phyloP scores from a whole-genome alignment of 352 stramenopile genomes.

The Pythium chondricola region DNA sequence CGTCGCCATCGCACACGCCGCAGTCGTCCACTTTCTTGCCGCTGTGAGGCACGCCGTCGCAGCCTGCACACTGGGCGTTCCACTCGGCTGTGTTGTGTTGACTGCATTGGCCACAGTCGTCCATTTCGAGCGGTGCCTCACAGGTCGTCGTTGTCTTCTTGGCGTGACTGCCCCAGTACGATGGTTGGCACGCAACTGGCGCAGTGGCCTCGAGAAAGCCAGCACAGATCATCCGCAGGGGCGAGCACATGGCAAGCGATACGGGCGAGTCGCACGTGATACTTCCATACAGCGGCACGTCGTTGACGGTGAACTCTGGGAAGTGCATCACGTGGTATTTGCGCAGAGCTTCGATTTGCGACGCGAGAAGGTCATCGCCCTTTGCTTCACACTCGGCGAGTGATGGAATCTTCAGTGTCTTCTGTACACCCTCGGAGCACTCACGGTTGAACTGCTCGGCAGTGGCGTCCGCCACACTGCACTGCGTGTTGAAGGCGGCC shows the following conservation, averaged over 20 bases:
- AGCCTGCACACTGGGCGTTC: conserved; percentile 24
- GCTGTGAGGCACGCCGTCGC: conserved; percentile 23
- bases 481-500: conserved; percentile 14
- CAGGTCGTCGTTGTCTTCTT: background rate
- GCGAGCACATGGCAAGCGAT: conserved; percentile 16
- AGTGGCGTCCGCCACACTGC: conserved; percentile 12
- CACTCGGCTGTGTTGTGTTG: conserved; percentile 4
- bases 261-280: conserved; percentile 16
- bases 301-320: conserved; percentile 24
- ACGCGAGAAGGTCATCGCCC: conserved; percentile 4
- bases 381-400: conserved; percentile 9
- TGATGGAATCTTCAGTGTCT: conserved; percentile 1
- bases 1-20: conserved; percentile 25
- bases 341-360: conserved; percentile 14
- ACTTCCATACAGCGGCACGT: conserved; percentile 15
- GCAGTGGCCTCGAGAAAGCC: conserved; percentile 12
- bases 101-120: conserved; percentile 24
- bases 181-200: conserved; percentile 12
- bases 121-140: conserved; percentile 8
- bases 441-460: conserved; percentile 7
- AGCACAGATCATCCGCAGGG: conserved; percentile 21
- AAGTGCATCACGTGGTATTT: conserved; percentile 21
- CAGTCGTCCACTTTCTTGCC: conserved; percentile 20
- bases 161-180: conserved; percentile 12
- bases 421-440: conserved; percentile 7